Base-by-base conservation (phyloP, 2,329 filamentous ascomycete species). In the Aspergillus thermomutatus region DNA sequence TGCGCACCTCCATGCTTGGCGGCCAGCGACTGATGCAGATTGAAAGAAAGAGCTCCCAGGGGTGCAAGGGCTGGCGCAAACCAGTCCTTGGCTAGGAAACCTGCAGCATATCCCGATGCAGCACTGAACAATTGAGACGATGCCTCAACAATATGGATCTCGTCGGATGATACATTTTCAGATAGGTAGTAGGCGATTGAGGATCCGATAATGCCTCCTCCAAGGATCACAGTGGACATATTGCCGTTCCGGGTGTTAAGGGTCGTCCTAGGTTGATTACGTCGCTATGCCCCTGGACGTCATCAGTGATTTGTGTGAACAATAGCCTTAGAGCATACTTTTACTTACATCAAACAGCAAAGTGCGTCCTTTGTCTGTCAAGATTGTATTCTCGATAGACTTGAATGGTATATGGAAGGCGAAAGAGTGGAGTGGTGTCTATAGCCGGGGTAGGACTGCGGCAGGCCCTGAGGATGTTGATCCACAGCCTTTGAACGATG, bases 71-170 rank as follows among this genome's bases (percentile, higher is more conserved):
- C 76, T 0, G 83, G 76, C 0, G 79, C 78, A 65, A 89, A 90
- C 88, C 89, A 92, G 70, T 92, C 87, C 34, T 79, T 80, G 0
- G 89, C 89, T 8, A 92, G 68, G 66, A 92, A 93, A 0, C 90
- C 89, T 19, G 82, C 90, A 0, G 89, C 88, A 62, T 83, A 86
- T 1, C 90, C 89, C 2, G 88, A 92, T 0, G 90, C 89, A 28
- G 87, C 90, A 10, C 84, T 81, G 72, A 92, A 91, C 31, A 92
- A 80, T 60, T 84, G 70, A 0, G 79, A 70, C 4, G 82, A 81
- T 5, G 82, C 76, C 64, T 87, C 85, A 41, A 88, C 60, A 23
- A 88, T 72, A 60, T 85, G 82, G 52, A 87, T 84, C 31, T 77
- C 74, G 5, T 63, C 55, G 28, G 61, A 49, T 28, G 62, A 50